Base-by-base conservation (phyloP, 768 basidiomycete species). In the Dentipellis fragilis region DNA sequence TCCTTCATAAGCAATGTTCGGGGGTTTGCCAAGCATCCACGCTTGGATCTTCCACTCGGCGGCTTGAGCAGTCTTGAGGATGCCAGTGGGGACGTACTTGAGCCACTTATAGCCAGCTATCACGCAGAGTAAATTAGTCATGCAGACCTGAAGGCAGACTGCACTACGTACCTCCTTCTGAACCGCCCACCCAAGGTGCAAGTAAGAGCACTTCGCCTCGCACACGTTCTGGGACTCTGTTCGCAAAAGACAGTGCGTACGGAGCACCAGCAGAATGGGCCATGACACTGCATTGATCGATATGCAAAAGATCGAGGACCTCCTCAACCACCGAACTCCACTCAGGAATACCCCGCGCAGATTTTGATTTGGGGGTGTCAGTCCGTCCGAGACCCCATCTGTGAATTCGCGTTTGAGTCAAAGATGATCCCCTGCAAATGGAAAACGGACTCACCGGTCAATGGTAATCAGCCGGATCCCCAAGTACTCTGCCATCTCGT, bases 1-100 rank as follows among this genome's bases (percentile, higher is more conserved):
- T 34, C 90, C 92, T 63, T 89, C 80, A 63, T 84, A 92, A 1
- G 87, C 77, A 42, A 92, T 75, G 1, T 85, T 84, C 10, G 93
- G 94, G 16, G 92, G 90, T 64, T 97, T 97, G 60, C 95, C 96
- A 34, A 99, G 80, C 85, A 91, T 90, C 90, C 94, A 98, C 0
- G 90, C 89, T 65, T 96, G 93, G 47, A 98, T 75, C 68, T 88
- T 92, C 93, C 93, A 97, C 66, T 99, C 95, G 0, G 95, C 95
- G 4, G 93, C 90, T 68, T 95, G 93, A 0, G 93, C 95, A 0
- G 93, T 93, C 73, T 89, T 93, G 59, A 99, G 75, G 39, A 99
- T 81, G 29, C 89, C 84, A 58, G 89, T 90, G 0, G 95, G 95
- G 6, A 99, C 89, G 66, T 93, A 98, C 69, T 93, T 95, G 52